A percentile compares a stretch with the other conserved stretches of the same genome.
Conservation (phyloP, 1,139 yeast species). For the Kluyveromyces marxianus region DNA sequence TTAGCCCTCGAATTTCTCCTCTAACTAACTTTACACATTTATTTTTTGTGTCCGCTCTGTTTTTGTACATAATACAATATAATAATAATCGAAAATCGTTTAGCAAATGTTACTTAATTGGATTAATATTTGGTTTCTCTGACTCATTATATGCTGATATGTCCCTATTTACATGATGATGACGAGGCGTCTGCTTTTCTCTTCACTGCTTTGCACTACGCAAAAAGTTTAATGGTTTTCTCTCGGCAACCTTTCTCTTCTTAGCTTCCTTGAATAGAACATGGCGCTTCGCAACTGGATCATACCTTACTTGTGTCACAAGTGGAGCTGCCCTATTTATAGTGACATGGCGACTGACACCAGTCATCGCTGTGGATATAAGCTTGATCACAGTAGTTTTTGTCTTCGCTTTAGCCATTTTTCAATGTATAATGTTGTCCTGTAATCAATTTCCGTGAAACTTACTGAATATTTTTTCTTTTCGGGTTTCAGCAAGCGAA, state of each 20-base stretch:
- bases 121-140: too few relatives aligned
- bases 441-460: too few relatives aligned
- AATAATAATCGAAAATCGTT: too few relatives aligned
- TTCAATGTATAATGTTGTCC: neutral
- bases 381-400: constrained; percentile 56
- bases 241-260: constrained; percentile 72
- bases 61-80: too few relatives aligned
- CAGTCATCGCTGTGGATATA: constrained; percentile 81
- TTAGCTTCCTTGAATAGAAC: constrained; percentile 83
- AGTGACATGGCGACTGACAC: constrained; percentile 70
- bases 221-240: constrained; percentile 51
- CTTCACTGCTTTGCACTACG: constrained; percentile 37
- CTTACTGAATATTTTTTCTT: neutral
- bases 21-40: too few relatives aligned
- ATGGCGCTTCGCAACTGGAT: constrained; percentile 71
- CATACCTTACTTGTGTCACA: constrained; percentile 80
- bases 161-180: neutral
- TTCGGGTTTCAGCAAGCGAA: too few relatives aligned
- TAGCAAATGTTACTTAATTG: too few relatives aligned
- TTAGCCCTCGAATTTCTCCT: too few relatives aligned
- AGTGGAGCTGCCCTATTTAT: constrained; percentile 77
- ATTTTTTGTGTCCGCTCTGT: too few relatives aligned
- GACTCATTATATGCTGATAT: neutral
- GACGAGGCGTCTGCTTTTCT: neutral
- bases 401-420: constrained; percentile 37